Conservation (phyloP, 768 basidiomycete genomes). For the Hericium coralloides region DNA sequence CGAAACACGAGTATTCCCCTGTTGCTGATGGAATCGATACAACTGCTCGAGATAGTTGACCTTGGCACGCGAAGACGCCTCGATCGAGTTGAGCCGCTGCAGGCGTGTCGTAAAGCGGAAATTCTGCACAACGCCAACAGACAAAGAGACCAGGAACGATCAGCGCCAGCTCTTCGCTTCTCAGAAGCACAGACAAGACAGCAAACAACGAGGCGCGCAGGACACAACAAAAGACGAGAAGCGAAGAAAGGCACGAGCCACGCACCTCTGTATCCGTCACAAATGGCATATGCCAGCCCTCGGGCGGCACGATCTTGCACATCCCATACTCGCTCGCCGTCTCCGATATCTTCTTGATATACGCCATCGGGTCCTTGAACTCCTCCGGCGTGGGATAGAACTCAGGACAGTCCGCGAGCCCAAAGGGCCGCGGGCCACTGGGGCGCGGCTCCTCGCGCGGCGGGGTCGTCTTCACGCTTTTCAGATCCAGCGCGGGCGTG, state of each 20-base stretch:
- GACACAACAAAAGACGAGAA: neutral
- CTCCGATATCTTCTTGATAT: constrained; percentile 75
- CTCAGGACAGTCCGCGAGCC: constrained; percentile 79
- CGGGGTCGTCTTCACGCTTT: constrained; percentile 59
- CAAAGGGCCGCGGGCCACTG: constrained; percentile 65
- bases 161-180: constrained; percentile 2
- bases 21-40: constrained; percentile 93
- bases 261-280: constrained; percentile 85
- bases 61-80: constrained; percentile 94
- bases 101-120: constrained; percentile 96
- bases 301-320: constrained; percentile 92
- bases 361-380: constrained; percentile 90
- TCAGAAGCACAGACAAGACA: constrained; percentile 20
- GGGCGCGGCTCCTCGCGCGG: constrained; percentile 33
- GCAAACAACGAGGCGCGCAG: neutral
- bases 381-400: constrained; percentile 87
- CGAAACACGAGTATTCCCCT: constrained; percentile 83
- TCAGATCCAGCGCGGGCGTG: constrained; percentile 54
- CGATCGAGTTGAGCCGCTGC: constrained; percentile 92
- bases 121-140: constrained; percentile 32
- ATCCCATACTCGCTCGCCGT: constrained; percentile 75
- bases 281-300: constrained; percentile 93
- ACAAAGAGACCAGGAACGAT: constrained; percentile 1
- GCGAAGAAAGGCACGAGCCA: neutral
- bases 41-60: constrained; percentile 96